phyloP scores from a whole-genome alignment of 2,329 filamentous ascomycete species.

The Fusarium miscanthi region DNA sequence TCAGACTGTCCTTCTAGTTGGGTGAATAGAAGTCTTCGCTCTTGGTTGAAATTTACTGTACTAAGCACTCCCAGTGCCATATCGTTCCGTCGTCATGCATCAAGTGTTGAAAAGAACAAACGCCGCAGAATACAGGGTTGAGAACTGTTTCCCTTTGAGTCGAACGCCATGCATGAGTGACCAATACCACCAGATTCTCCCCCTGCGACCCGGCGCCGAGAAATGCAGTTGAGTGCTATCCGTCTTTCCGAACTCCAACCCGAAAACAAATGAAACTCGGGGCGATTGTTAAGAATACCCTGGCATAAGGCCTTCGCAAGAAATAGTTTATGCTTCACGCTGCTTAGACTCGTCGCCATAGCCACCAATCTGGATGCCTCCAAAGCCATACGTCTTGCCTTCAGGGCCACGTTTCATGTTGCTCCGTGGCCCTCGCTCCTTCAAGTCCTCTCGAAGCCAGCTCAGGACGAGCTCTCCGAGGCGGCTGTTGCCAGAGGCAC shows the following conservation, averaged over 20 bases:
- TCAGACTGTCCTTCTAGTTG: slow-evolving; percentile 48
- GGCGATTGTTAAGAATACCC: slow-evolving; percentile 40
- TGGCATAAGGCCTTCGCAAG: background rate
- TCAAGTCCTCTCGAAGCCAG: slow-evolving; percentile 87
- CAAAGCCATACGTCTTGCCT: slow-evolving; percentile 70
- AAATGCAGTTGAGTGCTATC: slow-evolving; percentile 50
- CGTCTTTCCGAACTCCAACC: slow-evolving; percentile 21
- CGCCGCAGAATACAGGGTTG: slow-evolving; percentile 49
- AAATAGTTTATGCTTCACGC: slow-evolving; percentile 42
- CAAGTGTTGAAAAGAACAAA: slow-evolving; percentile 46
- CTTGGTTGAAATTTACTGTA: background rate
- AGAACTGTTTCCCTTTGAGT: slow-evolving; percentile 44
- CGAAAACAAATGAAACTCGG: slow-evolving; percentile 15
- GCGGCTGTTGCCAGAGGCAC: slow-evolving; percentile 75
- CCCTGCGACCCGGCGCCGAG: slow-evolving; percentile 21
- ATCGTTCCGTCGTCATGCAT: slow-evolving; percentile 23
- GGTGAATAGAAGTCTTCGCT: slow-evolving; percentile 30
- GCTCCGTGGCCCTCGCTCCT: slow-evolving; percentile 80
- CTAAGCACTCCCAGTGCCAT: slow-evolving; percentile 7
- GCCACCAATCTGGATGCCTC: slow-evolving; percentile 63
- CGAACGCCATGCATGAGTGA: slow-evolving; percentile 35
- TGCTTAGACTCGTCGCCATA: slow-evolving; percentile 66
- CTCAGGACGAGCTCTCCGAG: slow-evolving; percentile 87
- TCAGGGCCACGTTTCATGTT: slow-evolving; percentile 66
- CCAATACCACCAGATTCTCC: background rate